Conservation (phyloP, 768 basidiomycete species). For the Suillus sp. region DNA sequence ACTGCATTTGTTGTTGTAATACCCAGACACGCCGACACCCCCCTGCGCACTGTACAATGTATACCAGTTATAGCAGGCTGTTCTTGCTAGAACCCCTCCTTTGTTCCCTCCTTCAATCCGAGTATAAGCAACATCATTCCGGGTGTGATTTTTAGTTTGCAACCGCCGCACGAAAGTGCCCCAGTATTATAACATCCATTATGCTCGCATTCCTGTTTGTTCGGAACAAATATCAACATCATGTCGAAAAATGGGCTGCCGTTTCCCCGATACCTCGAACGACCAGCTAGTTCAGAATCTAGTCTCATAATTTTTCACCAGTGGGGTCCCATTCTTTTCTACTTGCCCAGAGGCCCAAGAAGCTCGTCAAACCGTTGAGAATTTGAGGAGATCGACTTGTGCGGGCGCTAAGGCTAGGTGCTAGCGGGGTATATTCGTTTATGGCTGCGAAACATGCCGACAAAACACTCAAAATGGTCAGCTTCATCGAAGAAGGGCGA, state of each 20-base stretch:
- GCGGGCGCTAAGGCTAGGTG: slow-evolving; percentile 16
- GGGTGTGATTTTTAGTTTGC: slow-evolving; percentile 8
- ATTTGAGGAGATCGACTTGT: slow-evolving; percentile 63
- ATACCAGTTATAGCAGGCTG: slow-evolving; percentile 7
- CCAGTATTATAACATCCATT: not conserved
- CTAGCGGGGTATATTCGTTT: slow-evolving; percentile 1
- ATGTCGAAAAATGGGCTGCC: slow-evolving; percentile 38
- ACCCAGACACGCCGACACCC: slow-evolving; percentile 9
- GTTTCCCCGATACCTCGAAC: slow-evolving; percentile 28
- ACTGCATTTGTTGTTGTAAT: slow-evolving; percentile 18
- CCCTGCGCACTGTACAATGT: slow-evolving; percentile 9
- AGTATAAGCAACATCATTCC: slow-evolving; percentile 17
- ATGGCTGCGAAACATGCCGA: slow-evolving; percentile 21
- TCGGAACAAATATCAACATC: slow-evolving; percentile 33
- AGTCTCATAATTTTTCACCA: slow-evolving; percentile 8
- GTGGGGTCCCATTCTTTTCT: slow-evolving; percentile 19
- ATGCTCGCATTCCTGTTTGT: slow-evolving; percentile 31
- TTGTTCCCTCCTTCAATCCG: slow-evolving; percentile 1
- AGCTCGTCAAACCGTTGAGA: slow-evolving; percentile 61
- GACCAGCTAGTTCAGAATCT: slow-evolving; percentile 9
- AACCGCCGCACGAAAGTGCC: not conserved
- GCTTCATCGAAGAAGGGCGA: slow-evolving; percentile 10
- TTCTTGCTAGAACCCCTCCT: slow-evolving; percentile 15
- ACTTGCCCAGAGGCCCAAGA: slow-evolving; percentile 46
- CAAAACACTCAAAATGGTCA: slow-evolving; percentile 23